Conservation (phyloP, 306 rosid species). For the Fragaria nilgerrensis region DNA sequence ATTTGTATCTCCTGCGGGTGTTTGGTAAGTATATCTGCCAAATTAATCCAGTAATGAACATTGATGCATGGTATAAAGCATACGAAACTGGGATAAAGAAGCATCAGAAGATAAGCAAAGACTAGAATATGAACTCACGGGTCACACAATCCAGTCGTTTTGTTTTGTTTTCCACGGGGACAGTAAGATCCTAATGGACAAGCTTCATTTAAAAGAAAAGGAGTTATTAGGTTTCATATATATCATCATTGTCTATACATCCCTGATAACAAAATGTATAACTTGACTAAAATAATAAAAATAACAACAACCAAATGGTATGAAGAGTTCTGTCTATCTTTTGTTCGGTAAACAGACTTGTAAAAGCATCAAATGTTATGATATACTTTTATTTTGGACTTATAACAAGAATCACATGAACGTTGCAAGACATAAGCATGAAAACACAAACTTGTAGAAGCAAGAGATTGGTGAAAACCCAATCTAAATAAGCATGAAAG, state of each 20-base stretch:
- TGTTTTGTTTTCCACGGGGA: conserved; percentile 57
- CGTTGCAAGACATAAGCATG: background rate
- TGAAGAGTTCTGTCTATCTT: background rate
- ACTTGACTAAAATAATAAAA: background rate
- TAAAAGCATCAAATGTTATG: background rate
- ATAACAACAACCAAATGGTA: background rate
- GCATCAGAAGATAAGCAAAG: conserved; percentile 2
- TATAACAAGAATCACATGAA: background rate
- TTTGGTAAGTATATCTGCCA: conserved; percentile 73
- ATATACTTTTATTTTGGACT: background rate
- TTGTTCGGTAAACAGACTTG: background rate
- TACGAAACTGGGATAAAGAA: conserved; percentile 4
- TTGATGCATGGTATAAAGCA: conserved; percentile 2
- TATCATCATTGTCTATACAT: background rate
- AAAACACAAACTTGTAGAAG: background rate
- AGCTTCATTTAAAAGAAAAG: conserved; percentile 50
- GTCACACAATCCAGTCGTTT: conserved; percentile 61
- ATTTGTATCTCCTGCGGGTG: conserved; percentile 57
- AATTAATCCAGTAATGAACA: conserved; percentile 21
- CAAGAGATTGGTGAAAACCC: background rate
- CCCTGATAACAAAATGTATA: background rate
- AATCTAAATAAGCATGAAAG: background rate
- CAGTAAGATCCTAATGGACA: conserved; percentile 86
- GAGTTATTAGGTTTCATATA: conserved; percentile 5
- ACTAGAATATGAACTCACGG: conserved; percentile 57